Percentiles rank a stretch among this genome's conserved stretches.
phyloP scores from a whole-genome alignment of 768 basidiomycete species.

The Lentinus tigrinus region DNA sequence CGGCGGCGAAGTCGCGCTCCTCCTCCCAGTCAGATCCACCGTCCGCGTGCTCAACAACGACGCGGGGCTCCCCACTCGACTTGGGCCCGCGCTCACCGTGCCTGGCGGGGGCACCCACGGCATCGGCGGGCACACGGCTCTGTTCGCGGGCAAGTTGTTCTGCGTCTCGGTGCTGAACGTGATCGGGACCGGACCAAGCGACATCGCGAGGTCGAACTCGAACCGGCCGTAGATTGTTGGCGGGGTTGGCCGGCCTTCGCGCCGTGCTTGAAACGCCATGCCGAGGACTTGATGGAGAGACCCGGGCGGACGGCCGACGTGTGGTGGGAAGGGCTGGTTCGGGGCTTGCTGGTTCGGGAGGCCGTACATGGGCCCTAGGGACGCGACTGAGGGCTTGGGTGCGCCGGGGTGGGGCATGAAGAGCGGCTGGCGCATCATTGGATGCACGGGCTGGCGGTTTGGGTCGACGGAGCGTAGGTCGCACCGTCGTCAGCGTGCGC shows the following conservation, averaged over 20 bases:
- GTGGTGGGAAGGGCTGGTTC: conserved; percentile 6
- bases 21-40: conserved; percentile 1
- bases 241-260: conserved; percentile 31
- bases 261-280: conserved; percentile 19
- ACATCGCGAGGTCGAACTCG: conserved; percentile 45
- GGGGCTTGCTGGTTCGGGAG: conserved; percentile 28
- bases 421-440: conserved; percentile 36
- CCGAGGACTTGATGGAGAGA: conserved; percentile 25
- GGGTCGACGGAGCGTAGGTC: conserved; percentile 8
- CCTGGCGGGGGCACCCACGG: conserved; percentile 2
- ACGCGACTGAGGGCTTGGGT: conserved; percentile 40
- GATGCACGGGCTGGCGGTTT: conserved; percentile 26
- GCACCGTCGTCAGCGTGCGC: conserved; percentile 4
- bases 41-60: background rate
- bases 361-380: conserved; percentile 63
- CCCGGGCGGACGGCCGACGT: conserved; percentile 25
- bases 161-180: conserved; percentile 55
- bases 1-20: conserved; percentile 6
- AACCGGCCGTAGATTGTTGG: conserved; percentile 65
- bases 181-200: conserved; percentile 61
- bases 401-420: conserved; percentile 58
- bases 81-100: background rate
- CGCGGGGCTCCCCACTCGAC: conserved; percentile 5
- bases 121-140: conserved; percentile 8
- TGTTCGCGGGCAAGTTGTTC: conserved; percentile 31